Base-by-base conservation (phyloP, 495 filamentous ascomycete species). In the Neurospora sp. region DNA sequence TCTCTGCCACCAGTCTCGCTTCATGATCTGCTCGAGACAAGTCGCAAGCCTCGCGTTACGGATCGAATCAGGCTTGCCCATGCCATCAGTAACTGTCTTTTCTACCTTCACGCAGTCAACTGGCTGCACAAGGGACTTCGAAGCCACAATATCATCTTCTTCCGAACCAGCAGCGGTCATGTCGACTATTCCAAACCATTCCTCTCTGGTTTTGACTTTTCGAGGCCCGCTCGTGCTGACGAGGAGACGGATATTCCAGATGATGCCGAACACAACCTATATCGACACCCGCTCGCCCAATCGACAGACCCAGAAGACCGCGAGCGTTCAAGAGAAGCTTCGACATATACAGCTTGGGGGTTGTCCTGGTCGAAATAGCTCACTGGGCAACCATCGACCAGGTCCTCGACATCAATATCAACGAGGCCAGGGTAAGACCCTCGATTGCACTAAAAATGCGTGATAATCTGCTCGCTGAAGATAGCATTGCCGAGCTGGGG, bases 71-170 rank as follows among this genome's bases (percentile, higher is more conserved):
- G 76, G 73, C 79, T 83, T 31, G 81, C 81, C 9, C 80, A 80
- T 70, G 81, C 81, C 68, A 78, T 83, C 46, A 80, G 78, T 73
- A 80, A 81, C 75, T 83, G 80, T 22, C 73, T 83, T 11, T 75
- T 81, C 5, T 81, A 81, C 68, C 82, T 90, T 0, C 88, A 90
- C 69, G 82, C 84, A 0, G 85, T 89, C 9, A 86, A 88, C 71
- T 90, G 87, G 88, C 81, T 89, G 40, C 88, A 89, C 81, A 90
- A 90, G 74, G 87, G 86, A 3, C 75, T 90, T 2, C 84, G 87
- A 46, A 86, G 84, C 74, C 79, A 87, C 74, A 88, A 87, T 75
- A 81, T 90, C 72, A 75, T 90, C 16, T 90, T 89, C 77, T 86
- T 89, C 73, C 73, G 72, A 27, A 74, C 73, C 20, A 74, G 39